These are phyloP conservation scores for Pyrenochaeta sp. DNA, from an alignment of 2,329 filamentous ascomycete genomes.

Conservation along the genomic window DNA sequence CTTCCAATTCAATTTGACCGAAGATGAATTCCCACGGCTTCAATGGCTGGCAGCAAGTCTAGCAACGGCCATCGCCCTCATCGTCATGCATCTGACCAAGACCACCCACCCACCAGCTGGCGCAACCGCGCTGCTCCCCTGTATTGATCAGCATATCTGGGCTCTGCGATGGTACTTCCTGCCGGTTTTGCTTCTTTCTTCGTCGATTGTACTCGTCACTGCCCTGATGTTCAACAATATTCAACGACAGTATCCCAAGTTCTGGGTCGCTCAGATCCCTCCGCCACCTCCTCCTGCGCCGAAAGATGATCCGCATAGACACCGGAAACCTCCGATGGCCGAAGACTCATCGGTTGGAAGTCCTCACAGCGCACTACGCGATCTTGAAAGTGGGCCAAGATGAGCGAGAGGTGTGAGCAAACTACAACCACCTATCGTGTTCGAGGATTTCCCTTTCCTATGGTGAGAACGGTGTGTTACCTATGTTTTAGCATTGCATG, in stretches of 20 bases:
- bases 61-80: slow-evolving; percentile 51
- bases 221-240: slow-evolving; percentile 56
- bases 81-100: slow-evolving; percentile 57
- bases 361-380: slow-evolving; percentile 16
- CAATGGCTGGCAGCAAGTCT: slow-evolving; percentile 55
- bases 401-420: too few relatives aligned
- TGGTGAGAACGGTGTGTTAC: too few relatives aligned
- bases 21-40: slow-evolving; percentile 33
- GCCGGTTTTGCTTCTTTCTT: slow-evolving; percentile 51
- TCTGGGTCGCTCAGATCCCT: slow-evolving; percentile 54
- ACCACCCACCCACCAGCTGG: slow-evolving; percentile 58
- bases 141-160: slow-evolving; percentile 48
- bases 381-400: slow-evolving; percentile 30
- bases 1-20: slow-evolving; percentile 49
- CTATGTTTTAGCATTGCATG: too few relatives aligned
- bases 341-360: slow-evolving; percentile 19
- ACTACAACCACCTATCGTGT: too few relatives aligned
- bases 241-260: slow-evolving; percentile 54
- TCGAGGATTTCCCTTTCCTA: too few relatives aligned
- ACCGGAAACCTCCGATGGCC: slow-evolving; percentile 9
- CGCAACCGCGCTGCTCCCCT: slow-evolving; percentile 55
- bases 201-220: slow-evolving; percentile 48
- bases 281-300: slow-evolving; percentile 26
- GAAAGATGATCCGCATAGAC: slow-evolving; percentile 13
- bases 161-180: slow-evolving; percentile 54